Evolutionary conservation across 1,284 basidiomycete species (phyloP).

Genomic region (Puccinia coronata): DNA sequence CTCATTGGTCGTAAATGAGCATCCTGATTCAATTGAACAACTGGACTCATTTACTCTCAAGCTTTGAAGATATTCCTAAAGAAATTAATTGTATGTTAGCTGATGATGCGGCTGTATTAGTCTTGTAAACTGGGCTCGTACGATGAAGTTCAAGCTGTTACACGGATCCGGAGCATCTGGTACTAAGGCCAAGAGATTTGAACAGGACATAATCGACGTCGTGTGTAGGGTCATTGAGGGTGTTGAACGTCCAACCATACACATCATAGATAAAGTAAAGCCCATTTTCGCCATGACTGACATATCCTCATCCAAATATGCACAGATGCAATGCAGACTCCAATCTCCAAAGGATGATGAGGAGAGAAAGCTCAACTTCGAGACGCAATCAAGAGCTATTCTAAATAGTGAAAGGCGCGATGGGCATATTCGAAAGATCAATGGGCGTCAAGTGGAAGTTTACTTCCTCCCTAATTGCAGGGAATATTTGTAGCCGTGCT

Average conservation of each 20-base stretch:
- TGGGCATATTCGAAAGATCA: too few relatives aligned
- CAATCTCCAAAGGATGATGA: too few relatives aligned
- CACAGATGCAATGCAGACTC: too few relatives aligned
- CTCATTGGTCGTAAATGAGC: not conserved
- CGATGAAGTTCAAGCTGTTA: not conserved
- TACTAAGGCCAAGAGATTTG: not conserved
- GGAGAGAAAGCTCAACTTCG: not conserved
- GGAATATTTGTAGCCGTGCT: conserved; percentile 9
- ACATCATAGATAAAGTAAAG: not conserved
- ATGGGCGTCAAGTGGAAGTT: not conserved
- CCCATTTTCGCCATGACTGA: not conserved
- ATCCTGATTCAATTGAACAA: conserved; percentile 8
- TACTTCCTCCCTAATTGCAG: not conserved
- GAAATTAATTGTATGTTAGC: not conserved
- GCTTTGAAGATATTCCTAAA: not conserved
- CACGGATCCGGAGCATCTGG: not conserved
- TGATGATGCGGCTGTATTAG: not conserved
- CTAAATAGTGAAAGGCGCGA: too few relatives aligned
- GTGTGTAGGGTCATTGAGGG: not conserved
- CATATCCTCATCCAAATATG: not conserved
- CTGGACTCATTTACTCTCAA: not conserved
- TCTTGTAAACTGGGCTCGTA: not conserved
- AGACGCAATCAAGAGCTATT: not conserved
- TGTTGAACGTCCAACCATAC: not conserved
- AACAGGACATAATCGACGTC: not conserved